phyloP scores from a whole-genome alignment of 352 stramenopile genomes.

The Globisporangium sylvaticum region DNA sequence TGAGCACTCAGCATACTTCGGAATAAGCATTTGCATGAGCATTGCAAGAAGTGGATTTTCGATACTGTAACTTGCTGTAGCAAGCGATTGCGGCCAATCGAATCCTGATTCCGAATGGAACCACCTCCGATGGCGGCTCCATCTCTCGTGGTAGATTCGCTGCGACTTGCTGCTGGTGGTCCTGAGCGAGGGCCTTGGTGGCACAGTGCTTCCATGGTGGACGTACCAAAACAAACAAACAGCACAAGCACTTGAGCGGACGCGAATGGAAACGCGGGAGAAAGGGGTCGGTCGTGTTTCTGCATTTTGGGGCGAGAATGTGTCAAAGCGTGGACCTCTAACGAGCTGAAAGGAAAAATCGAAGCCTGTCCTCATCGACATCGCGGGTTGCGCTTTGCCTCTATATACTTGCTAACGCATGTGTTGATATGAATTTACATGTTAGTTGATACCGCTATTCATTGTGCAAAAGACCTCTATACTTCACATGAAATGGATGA shows the following conservation, averaged over 20 bases:
- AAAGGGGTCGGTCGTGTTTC: neutral
- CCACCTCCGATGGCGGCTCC: neutral
- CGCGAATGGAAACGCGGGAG: neutral
- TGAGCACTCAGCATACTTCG: neutral
- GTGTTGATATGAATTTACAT: too few species aligned
- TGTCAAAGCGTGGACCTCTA: conserved; percentile 5
- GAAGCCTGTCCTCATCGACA: neutral
- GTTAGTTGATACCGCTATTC: too few species aligned
- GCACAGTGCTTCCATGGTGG: neutral
- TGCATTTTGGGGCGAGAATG: conserved; percentile 5
- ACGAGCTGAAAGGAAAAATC: neutral
- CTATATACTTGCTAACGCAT: neutral
- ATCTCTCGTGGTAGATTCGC: neutral
- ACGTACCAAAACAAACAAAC: neutral
- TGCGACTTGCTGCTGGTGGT: too few species aligned
- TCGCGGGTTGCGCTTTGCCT: neutral
- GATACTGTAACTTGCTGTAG: neutral
- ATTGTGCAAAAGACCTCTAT: neutral
- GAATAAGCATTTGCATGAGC: neutral
- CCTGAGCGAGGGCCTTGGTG: neutral
- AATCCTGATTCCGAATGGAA: neutral
- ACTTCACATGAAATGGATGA: neutral
- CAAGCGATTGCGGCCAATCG: neutral
- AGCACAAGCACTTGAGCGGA: neutral
- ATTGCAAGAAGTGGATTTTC: neutral